A percentile compares a stretch with the other conserved stretches of the same genome.
phyloP scores from a whole-genome alignment of 148 eudicot genomes.

The Rhododendron griersonianum region DNA sequence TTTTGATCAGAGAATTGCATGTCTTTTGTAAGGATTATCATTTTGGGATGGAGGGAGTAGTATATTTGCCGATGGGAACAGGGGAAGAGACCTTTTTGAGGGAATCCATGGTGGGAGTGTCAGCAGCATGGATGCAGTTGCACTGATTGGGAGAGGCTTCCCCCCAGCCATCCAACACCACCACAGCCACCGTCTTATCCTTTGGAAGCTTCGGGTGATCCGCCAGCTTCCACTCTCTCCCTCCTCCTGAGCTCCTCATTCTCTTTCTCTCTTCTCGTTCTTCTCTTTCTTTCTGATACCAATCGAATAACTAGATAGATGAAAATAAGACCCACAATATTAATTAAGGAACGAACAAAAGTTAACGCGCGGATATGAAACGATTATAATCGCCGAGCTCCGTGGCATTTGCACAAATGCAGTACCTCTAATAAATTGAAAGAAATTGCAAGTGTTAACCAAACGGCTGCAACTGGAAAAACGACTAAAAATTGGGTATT shows the following conservation, averaged over 20 bases:
- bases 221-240: slow-evolving; percentile 48
- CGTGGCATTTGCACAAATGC: no score
- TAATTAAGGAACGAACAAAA: not conserved
- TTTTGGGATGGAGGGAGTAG: not conserved
- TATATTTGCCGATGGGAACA: not conserved
- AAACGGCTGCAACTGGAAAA: not conserved
- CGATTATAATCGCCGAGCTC: not conserved
- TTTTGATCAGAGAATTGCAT: no score
- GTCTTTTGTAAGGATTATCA: no score
- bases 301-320: not conserved
- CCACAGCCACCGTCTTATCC: slow-evolving; percentile 48
- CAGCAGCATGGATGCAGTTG: slow-evolving; percentile 65
- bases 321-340: not conserved
- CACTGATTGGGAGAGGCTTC: slow-evolving; percentile 57
- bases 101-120: slow-evolving; percentile 78
- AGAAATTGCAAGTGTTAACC: not conserved
- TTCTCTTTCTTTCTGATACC: not conserved
- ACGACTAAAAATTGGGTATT: not conserved
- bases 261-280: not conserved
- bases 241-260: slow-evolving; percentile 56
- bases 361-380: not conserved
- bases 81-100: slow-evolving; percentile 36
- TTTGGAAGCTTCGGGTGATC: slow-evolving; percentile 73
- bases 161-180: slow-evolving; percentile 82
- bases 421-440: not conserved